Conservation (phyloP, 371 early-diverging fungal species). For the Zopfochytrium polystomum region DNA sequence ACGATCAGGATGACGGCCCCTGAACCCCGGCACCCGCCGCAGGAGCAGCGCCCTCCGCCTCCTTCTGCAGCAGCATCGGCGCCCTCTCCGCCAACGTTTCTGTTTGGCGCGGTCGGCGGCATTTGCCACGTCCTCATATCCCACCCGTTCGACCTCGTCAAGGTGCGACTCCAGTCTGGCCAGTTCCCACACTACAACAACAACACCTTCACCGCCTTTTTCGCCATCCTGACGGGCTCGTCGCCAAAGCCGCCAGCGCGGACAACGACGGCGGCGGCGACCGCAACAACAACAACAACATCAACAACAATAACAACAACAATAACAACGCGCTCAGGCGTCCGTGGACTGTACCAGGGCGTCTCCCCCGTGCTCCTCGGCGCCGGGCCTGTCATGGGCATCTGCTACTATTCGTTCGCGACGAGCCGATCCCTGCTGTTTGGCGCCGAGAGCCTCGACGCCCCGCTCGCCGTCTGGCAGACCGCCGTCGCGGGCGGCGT, state of each 20-base stretch:
- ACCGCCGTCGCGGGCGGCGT: conserved; percentile 31
- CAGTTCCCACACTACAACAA: not conserved
- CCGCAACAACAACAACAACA: too few relatives aligned
- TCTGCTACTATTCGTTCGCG: conserved; percentile 28
- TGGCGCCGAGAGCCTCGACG: conserved; percentile 6
- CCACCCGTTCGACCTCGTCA: conserved; percentile 47
- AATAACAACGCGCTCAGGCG: too few relatives aligned
- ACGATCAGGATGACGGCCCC: too few relatives aligned
- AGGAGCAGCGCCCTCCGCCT: not conserved
- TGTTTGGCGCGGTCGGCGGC: conserved; percentile 32
- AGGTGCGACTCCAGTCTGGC: conserved; percentile 37
- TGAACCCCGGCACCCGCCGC: not conserved
- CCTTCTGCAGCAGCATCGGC: too few relatives aligned
- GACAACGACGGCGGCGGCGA: conserved; percentile 2
- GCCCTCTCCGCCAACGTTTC: conserved; percentile 8
- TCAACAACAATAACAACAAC: too few relatives aligned
- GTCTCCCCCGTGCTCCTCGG: conserved; percentile 40
- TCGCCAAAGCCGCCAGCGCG: not conserved
- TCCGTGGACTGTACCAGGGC: conserved; percentile 37
- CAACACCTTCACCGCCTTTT: not conserved
- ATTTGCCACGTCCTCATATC: conserved; percentile 28
- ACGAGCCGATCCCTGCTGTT: not conserved
- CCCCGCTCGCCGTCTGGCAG: conserved; percentile 20
- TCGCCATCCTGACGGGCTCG: not conserved
- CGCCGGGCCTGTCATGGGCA: conserved; percentile 37